Percentiles rank a stretch among this genome's conserved stretches.
Evolutionary conservation across 176 grass and related monocot species (phyloP).

Genomic region (Musa acuminata): DNA sequence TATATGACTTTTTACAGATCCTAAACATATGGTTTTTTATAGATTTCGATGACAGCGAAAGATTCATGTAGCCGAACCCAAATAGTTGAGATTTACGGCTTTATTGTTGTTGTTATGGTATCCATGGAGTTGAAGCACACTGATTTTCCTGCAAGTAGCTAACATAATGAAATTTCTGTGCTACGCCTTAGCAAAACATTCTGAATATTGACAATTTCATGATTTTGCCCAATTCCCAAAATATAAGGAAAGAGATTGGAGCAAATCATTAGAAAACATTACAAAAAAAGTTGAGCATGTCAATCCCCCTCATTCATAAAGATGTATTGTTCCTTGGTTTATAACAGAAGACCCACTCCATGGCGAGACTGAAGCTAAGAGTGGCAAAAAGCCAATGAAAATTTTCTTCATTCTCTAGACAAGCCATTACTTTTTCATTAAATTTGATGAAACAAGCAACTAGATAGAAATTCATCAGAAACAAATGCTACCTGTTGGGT

Average conservation of each 20-base stretch:
- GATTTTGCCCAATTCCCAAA: too few species aligned
- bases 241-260: too few species aligned
- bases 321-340: background rate
- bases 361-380: background rate
- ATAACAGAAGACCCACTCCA: background rate
- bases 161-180: background rate
- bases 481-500: conserved; percentile 41
- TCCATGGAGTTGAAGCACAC: background rate
- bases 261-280: too few species aligned
- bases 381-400: background rate
- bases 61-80: too few species aligned
- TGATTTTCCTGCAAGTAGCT: background rate
- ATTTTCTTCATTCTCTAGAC: background rate
- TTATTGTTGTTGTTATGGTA: too few species aligned
- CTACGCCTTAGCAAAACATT: background rate
- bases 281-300: background rate
- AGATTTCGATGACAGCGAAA: background rate
- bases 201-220: background rate
- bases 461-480: background rate
- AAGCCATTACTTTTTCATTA: background rate
- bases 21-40: background rate
- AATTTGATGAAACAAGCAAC: conserved; percentile 4
- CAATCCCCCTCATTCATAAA: background rate
- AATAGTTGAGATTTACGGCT: too few species aligned
- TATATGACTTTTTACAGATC: too few species aligned